A percentile compares a stretch with the other conserved stretches of the same genome.
phyloP scores from a whole-genome alignment of 257 asterid species.

The Handroanthus guayacan region DNA sequence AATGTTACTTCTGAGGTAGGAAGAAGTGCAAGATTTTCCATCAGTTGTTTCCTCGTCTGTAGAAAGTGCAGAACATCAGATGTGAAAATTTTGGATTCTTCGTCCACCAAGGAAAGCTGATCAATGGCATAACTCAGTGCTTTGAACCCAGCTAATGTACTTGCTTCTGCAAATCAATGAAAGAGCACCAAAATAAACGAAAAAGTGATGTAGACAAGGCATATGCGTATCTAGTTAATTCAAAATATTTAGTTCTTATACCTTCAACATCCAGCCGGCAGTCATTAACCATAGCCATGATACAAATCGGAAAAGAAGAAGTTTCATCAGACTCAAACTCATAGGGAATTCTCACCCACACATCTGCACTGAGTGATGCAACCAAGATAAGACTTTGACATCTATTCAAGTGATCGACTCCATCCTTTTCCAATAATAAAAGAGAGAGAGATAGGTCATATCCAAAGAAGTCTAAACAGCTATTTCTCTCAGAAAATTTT shows the following conservation, averaged over 20 bases:
- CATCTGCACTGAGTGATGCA: slow-evolving; percentile 70
- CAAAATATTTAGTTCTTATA: slow-evolving; percentile 37
- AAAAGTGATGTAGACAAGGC: slow-evolving; percentile 8
- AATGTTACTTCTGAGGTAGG: slow-evolving; percentile 48
- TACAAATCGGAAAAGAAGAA: slow-evolving; percentile 57
- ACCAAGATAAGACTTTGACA: slow-evolving; percentile 53
- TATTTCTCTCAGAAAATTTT: slow-evolving; percentile 62
- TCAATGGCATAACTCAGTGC: slow-evolving; percentile 65
- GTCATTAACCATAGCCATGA: slow-evolving; percentile 67
- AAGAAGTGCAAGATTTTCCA: slow-evolving; percentile 42
- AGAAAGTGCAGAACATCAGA: slow-evolving; percentile 63
- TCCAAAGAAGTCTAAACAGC: slow-evolving; percentile 77
- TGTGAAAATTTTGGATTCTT: slow-evolving; percentile 57
- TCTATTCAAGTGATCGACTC: slow-evolving; percentile 44
- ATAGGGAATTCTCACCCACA: slow-evolving; percentile 83
- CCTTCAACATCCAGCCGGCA: slow-evolving; percentile 76
- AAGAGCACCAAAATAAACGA: slow-evolving; percentile 25
- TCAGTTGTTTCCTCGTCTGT: slow-evolving; percentile 53
- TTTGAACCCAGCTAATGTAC: slow-evolving; percentile 59
- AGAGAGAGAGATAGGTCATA: slow-evolving; percentile 77
- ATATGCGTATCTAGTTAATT: slow-evolving; percentile 18
- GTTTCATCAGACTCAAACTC: slow-evolving; percentile 44
- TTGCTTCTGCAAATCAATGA: slow-evolving; percentile 61
- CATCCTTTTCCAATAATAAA: slow-evolving; percentile 49
- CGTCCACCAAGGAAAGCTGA: slow-evolving; percentile 69